These are phyloP conservation scores for Posidonia australis DNA, from an alignment of 106 monocot species.

Conservation along the genomic window DNA sequence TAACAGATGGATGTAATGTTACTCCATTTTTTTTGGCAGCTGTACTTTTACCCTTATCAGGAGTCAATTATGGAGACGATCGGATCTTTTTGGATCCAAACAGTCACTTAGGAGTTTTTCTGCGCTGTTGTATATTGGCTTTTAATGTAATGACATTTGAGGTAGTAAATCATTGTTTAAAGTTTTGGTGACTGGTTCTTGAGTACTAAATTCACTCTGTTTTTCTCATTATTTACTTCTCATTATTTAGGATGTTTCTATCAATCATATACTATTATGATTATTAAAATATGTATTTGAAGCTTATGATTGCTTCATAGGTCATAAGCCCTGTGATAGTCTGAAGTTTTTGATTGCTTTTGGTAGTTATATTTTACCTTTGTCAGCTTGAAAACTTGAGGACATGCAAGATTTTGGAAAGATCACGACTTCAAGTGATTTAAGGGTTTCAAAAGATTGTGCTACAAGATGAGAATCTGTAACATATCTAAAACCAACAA, in stretches of 20 bases:
- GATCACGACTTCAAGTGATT: too few relatives aligned
- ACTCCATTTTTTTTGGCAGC: conserved; percentile 24
- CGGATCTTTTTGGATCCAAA: conserved; percentile 67
- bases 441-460: too few relatives aligned
- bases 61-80: conserved; percentile 48
- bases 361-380: too few relatives aligned
- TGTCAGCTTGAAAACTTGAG: too few relatives aligned
- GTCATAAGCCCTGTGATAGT: too few relatives aligned
- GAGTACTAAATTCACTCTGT: not conserved
- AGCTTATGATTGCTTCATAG: too few relatives aligned
- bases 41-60: conserved; percentile 37
- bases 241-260: not conserved
- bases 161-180: conserved; percentile 21
- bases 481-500: too few relatives aligned
- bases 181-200: not conserved
- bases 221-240: not conserved
- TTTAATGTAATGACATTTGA: conserved; percentile 81
- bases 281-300: too few relatives aligned
- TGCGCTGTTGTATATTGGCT: conserved; percentile 77
- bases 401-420: too few relatives aligned
- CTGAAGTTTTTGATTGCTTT: too few relatives aligned
- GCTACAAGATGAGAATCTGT: too few relatives aligned
- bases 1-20: not conserved
- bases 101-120: conserved; percentile 73
- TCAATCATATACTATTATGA: not conserved